These are phyloP conservation scores for Leccinum uliginosum DNA, from an alignment of 768 basidiomycete genomes.

Conservation along the genomic window DNA sequence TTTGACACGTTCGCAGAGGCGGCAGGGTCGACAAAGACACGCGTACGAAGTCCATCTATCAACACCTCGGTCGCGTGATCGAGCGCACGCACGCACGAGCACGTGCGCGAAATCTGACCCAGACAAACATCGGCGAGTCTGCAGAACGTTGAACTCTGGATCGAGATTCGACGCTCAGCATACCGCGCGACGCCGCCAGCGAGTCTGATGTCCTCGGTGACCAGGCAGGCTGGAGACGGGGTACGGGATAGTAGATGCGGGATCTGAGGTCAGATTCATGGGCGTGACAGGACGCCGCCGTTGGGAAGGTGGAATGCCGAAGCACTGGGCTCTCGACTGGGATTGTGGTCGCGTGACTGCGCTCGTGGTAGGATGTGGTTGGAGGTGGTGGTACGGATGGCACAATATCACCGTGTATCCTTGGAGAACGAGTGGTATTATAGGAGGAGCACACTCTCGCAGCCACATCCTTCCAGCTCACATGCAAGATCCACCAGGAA, in stretches of 20 bases:
- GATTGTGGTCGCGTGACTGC: conserved; percentile 14
- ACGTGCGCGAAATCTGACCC: conserved; percentile 69
- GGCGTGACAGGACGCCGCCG: conserved; percentile 13
- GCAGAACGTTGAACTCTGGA: conserved; percentile 52
- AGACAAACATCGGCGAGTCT: conserved; percentile 59
- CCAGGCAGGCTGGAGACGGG: too few species aligned
- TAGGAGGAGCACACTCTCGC: too few species aligned
- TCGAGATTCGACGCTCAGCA: conserved; percentile 12
- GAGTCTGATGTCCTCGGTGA: background rate
- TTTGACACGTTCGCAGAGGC: too few species aligned
- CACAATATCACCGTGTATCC: too few species aligned
- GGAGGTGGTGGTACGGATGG: too few species aligned
- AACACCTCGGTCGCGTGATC: conserved; percentile 65
- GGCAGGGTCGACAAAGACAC: conserved; percentile 49
- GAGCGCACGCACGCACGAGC: too few species aligned
- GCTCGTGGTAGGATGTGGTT: too few species aligned
- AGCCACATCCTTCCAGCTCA: conserved; percentile 85
- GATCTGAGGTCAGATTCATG: conserved; percentile 15
- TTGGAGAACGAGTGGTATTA: too few species aligned
- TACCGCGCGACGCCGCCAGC: conserved; percentile 4
- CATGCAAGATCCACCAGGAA: conserved; percentile 90
- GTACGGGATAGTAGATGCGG: too few species aligned
- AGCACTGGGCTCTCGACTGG: conserved; percentile 11
- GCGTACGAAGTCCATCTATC: conserved; percentile 56
- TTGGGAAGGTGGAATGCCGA: conserved; percentile 14